Percentiles rank a stretch among this genome's conserved stretches.
Evolutionary conservation across 2,329 filamentous ascomycete genomes (phyloP).

Genomic region (Trichoderma sp.): DNA sequence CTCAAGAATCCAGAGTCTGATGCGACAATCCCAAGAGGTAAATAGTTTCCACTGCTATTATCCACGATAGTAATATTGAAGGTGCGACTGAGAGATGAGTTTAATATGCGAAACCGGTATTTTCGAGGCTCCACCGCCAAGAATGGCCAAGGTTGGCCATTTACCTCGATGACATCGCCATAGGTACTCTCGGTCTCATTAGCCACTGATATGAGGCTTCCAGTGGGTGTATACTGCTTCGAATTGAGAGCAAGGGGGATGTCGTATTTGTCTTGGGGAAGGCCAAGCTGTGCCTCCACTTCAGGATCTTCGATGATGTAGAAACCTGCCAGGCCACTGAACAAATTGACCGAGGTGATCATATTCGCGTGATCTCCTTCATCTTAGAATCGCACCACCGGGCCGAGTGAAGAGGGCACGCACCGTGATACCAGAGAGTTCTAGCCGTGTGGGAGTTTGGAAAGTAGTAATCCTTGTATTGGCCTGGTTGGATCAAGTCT

Average conservation of each 20-base stretch:
- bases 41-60: not conserved
- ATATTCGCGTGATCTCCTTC: not conserved
- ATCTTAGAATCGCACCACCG: not conserved
- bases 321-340: not conserved
- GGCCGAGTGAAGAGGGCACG: not conserved
- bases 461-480: constrained; percentile 1
- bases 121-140: not conserved
- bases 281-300: not conserved
- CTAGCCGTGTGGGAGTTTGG: not conserved
- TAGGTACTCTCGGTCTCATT: not conserved
- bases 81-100: not conserved
- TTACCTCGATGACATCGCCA: not conserved
- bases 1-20: not conserved
- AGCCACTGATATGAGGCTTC: not conserved
- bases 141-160: not conserved
- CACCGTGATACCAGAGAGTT: constrained; percentile 5
- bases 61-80: not conserved
- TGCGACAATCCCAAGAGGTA: not conserved
- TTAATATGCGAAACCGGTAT: not conserved
- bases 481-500: not conserved
- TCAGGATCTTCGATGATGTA: not conserved
- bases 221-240: not conserved
- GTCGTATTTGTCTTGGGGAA: not conserved
- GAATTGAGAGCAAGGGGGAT: not conserved
- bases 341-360: not conserved